phyloP scores from a whole-genome alignment of 2,329 filamentous ascomycete genomes.

The Blastomyces percursus region DNA sequence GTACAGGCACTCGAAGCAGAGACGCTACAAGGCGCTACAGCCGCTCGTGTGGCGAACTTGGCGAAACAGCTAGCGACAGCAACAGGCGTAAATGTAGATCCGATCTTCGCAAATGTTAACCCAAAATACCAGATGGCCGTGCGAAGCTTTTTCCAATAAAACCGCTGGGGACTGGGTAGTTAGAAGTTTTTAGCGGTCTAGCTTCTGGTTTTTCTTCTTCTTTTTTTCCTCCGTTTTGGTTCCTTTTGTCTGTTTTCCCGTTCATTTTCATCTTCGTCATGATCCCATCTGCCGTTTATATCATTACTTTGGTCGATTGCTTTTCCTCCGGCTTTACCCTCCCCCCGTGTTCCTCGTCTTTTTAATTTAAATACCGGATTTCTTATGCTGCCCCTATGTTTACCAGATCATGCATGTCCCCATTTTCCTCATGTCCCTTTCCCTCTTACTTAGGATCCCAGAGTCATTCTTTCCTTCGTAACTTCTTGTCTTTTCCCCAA shows the following conservation, averaged over 20 bases:
- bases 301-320: background rate
- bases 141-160: slow-evolving; percentile 62
- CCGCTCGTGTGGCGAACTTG: slow-evolving; percentile 61
- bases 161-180: background rate
- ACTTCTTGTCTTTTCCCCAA: background rate
- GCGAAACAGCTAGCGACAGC: slow-evolving; percentile 67
- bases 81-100: slow-evolving; percentile 63
- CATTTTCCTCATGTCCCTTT: background rate
- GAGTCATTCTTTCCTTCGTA: background rate
- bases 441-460: background rate
- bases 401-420: background rate
- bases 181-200: background rate
- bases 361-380: background rate
- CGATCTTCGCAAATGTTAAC: slow-evolving; percentile 62
- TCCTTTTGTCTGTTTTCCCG: slow-evolving; percentile 1
- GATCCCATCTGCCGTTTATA: background rate
- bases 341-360: background rate
- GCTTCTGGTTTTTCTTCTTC: background rate
- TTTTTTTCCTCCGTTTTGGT: background rate
- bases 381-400: background rate
- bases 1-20: slow-evolving; percentile 84
- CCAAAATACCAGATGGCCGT: slow-evolving; percentile 73
- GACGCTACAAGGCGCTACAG: slow-evolving; percentile 75
- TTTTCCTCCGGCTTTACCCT: background rate
- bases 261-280: background rate